Evolutionary conservation across 2,329 filamentous ascomycete genomes (phyloP).

Genomic region (Grosmannia penicillata): DNA sequence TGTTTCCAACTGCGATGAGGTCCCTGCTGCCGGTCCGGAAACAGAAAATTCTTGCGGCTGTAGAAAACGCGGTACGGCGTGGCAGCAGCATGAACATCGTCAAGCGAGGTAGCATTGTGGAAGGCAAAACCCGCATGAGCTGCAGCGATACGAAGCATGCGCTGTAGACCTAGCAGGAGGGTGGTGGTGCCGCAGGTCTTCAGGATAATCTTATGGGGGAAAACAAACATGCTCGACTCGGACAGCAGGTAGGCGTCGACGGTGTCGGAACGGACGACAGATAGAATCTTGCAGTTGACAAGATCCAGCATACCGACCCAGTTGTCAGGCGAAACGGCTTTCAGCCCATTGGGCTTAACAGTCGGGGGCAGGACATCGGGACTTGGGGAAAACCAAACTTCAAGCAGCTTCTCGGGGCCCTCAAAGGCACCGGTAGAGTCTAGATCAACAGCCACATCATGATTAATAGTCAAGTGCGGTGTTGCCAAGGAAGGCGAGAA

Average conservation of each 20-base stretch:
- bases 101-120: constrained; percentile 49
- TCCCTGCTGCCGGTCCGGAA: constrained; percentile 83
- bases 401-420: constrained; percentile 92
- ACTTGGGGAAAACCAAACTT: constrained; percentile 92
- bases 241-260: constrained; percentile 95
- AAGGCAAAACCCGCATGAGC: constrained; percentile 79
- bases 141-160: constrained; percentile 84
- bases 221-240: constrained; percentile 99
- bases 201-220: constrained; percentile 96
- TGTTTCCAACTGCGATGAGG: constrained; percentile 97
- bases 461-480: constrained; percentile 90
- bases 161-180: constrained; percentile 73
- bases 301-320: constrained; percentile 98
- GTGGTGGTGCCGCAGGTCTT: constrained; percentile 99
- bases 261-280: constrained; percentile 80
- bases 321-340: constrained; percentile 65
- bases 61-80: constrained; percentile 95
- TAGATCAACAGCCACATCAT: constrained; percentile 79
- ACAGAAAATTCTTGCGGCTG: constrained; percentile 96
- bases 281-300: constrained; percentile 97
- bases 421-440: constrained; percentile 96
- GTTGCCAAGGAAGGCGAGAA: constrained; percentile 71
- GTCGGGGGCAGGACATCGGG: constrained; percentile 56
- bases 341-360: constrained; percentile 63
- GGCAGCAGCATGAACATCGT: constrained; percentile 59